These are phyloP conservation scores for Daldinia loculata DNA, from an alignment of 495 filamentous ascomycete species.

Conservation along the genomic window DNA sequence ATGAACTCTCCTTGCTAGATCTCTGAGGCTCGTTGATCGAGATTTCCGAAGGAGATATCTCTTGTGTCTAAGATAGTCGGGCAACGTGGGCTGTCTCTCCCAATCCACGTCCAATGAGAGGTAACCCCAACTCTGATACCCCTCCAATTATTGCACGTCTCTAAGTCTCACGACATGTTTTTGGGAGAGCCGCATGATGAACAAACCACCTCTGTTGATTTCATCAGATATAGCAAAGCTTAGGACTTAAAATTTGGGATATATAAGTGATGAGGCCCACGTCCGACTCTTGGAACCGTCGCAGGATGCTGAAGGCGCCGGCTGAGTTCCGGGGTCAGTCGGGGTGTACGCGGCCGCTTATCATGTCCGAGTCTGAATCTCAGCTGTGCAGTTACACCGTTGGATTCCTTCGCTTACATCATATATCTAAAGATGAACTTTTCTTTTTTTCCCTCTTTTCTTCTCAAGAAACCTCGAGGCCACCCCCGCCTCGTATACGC, in stretches of 20 bases:
- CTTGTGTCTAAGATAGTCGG: slow-evolving; percentile 4
- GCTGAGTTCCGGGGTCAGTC: slow-evolving; percentile 4
- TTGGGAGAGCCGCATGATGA: slow-evolving; percentile 24
- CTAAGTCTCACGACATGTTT: slow-evolving; percentile 18
- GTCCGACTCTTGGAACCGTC: not conserved
- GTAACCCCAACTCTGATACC: slow-evolving; percentile 1
- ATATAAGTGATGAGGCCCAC: slow-evolving; percentile 17
- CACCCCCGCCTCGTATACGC: slow-evolving; percentile 5
- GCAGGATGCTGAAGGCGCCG: slow-evolving; percentile 1
- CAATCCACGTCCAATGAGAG: slow-evolving; percentile 16
- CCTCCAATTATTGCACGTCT: slow-evolving; percentile 16
- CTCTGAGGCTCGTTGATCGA: not conserved
- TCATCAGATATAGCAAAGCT: not conserved
- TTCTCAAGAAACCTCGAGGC: not conserved
- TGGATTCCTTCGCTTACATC: slow-evolving; percentile 17
- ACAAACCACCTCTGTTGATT: not conserved
- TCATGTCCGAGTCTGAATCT: slow-evolving; percentile 9
- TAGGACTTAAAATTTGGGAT: not conserved
- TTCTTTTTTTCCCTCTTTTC: not conserved
- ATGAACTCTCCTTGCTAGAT: not conserved
- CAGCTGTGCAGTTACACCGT: slow-evolving; percentile 18
- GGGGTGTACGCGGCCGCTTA: slow-evolving; percentile 8
- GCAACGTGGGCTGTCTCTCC: slow-evolving; percentile 19
- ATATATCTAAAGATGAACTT: not conserved
- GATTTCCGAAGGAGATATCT: not conserved